These are phyloP conservation scores for Hymenoscyphus linearis DNA, from an alignment of 2,329 filamentous ascomycete species.

Conservation along the genomic window DNA sequence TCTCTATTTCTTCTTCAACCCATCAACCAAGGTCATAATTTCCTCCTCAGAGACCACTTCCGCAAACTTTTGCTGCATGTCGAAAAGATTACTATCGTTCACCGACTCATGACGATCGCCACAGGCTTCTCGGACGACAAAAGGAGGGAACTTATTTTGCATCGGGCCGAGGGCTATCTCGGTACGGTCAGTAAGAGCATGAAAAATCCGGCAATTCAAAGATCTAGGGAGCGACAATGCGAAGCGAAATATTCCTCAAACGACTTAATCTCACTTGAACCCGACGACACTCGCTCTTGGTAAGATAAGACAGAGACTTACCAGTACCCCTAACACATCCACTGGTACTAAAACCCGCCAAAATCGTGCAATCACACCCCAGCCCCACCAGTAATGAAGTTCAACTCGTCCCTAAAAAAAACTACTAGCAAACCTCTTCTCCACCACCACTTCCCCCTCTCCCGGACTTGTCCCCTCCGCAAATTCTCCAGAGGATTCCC, in stretches of 20 bases:
- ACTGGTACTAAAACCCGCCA: conserved; percentile 43
- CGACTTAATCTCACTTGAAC: background rate
- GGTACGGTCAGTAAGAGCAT: background rate
- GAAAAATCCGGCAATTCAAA: too few relatives aligned
- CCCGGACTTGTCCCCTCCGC: conserved; percentile 8
- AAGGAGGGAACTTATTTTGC: conserved; percentile 38
- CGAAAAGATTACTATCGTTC: conserved; percentile 42
- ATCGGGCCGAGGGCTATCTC: conserved; percentile 38
- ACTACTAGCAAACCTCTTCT: conserved; percentile 40
- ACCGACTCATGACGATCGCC: conserved; percentile 40
- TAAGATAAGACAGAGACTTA: background rate
- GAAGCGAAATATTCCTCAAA: background rate
- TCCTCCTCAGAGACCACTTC: conserved; percentile 38
- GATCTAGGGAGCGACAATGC: background rate
- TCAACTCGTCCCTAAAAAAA: conserved; percentile 43
- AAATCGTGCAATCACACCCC: conserved; percentile 38
- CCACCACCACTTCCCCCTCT: conserved; percentile 32
- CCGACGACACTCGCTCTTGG: too few relatives aligned
- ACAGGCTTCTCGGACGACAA: conserved; percentile 41
- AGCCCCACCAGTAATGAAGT: conserved; percentile 36
- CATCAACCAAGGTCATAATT: conserved; percentile 11
- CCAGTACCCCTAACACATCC: conserved; percentile 40
- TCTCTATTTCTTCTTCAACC: background rate
- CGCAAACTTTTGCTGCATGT: conserved; percentile 42
- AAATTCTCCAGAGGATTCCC: conserved; percentile 14